phyloP scores from a whole-genome alignment of 306 rosid species.

The Castanea sativa region DNA sequence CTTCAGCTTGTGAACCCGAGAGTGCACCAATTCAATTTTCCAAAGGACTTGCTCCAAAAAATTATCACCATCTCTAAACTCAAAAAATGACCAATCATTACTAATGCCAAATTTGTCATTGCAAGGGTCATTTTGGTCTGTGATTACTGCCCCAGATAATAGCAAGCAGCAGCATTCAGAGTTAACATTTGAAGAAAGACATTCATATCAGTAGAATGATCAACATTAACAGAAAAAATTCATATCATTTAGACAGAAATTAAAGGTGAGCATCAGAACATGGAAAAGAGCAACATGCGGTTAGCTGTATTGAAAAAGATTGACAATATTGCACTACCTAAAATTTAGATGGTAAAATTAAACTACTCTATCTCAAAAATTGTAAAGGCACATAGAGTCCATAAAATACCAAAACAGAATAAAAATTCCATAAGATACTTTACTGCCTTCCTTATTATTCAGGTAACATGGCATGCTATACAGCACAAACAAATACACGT shows the following conservation, averaged over 20 bases:
- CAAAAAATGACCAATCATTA: conserved; percentile 48
- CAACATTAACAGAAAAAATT: neutral
- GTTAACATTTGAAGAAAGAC: neutral
- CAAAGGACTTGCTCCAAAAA: conserved; percentile 66
- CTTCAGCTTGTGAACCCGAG: conserved; percentile 72
- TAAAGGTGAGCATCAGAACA: neutral
- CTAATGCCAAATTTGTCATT: conserved; percentile 42
- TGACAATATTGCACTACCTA: neutral
- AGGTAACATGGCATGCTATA: conserved; percentile 19
- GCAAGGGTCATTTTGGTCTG: conserved; percentile 42
- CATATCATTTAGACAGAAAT: neutral
- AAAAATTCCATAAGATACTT: neutral
- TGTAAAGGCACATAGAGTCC: neutral
- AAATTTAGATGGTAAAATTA: neutral
- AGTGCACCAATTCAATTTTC: conserved; percentile 62
- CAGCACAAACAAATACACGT: conserved; percentile 10
- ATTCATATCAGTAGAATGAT: neutral
- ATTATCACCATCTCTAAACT: conserved; percentile 45
- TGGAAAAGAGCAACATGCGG: neutral
- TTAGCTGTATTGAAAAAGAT: neutral
- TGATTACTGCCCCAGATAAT: conserved; percentile 37
- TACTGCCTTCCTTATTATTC: neutral
- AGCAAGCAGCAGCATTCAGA: conserved; percentile 2
- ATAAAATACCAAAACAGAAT: neutral
- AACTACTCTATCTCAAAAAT: neutral